Evolutionary conservation across 1,284 basidiomycete genomes (phyloP).

Genomic region (Ganoderma meredithae): DNA sequence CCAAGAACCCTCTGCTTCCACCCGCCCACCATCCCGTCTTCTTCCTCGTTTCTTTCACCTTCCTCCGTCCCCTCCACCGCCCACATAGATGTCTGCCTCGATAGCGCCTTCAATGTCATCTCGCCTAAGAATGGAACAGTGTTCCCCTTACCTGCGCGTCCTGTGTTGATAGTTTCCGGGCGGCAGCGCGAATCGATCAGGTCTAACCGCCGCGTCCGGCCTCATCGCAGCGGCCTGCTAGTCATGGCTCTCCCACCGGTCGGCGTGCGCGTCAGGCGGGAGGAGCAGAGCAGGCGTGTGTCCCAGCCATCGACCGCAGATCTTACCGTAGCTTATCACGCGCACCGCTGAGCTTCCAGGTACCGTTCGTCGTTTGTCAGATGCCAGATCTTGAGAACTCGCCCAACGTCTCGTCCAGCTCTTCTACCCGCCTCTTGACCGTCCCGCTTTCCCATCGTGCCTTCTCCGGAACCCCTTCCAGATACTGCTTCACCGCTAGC

Average conservation of each 20-base stretch:
- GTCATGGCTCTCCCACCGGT: background rate
- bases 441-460: conserved; percentile 15
- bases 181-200: background rate
- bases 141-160: background rate
- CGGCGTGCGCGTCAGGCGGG: background rate
- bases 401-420: conserved; percentile 8
- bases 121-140: background rate
- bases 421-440: conserved; percentile 12
- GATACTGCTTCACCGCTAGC: conserved; percentile 35
- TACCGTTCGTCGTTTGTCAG: conserved; percentile 2
- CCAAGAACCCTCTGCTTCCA: background rate
- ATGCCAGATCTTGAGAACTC: conserved; percentile 7
- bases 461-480: conserved; percentile 14
- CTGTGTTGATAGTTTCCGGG: background rate
- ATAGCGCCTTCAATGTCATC: background rate
- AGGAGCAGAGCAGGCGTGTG: background rate
- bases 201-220: background rate
- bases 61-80: background rate
- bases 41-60: conserved; percentile 2
- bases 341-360: background rate
- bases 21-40: background rate
- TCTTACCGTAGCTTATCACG: conserved; percentile 9
- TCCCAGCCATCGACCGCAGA: background rate
- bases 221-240: background rate
- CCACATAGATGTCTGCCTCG: background rate